Evolutionary conservation across 2,329 filamentous ascomycete species (phyloP), one percentile per base, ranked within the genome.

Genomic region (Biscogniauxia mediterranea): DNA sequence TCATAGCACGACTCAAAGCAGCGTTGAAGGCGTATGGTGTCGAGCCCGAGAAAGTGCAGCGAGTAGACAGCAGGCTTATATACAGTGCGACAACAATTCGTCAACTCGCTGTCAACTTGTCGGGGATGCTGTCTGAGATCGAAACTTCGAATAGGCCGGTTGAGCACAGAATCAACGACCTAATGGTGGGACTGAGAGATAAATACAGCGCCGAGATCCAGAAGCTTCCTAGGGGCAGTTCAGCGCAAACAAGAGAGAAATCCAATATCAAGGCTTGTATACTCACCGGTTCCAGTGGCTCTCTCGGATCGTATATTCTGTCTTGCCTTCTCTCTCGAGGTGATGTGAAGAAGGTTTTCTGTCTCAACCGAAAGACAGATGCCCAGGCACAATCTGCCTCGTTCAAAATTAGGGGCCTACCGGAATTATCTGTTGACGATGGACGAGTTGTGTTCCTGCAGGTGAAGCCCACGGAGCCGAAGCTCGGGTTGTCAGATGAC

Each of bases 1-100:
- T 68, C 3, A 59, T 60, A 25, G 66, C 69, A 7, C 66, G 68
- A 8, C 61, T 71, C 46, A 71, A 70, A 52, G 69, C 69, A 1
- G 67, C 64, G 2, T 61, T 71, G 25, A 62, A 68, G 23, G 62
- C 59, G 53, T 61, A 59, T 46, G 63, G 59, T 8, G 26, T 64
- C 21, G 38, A 46, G 6, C 2, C 61, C 0, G 66, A 69, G 9
- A 59, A 66, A n/a, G 49, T 57, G 17, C n/a, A 64, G 2, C n/a
- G 20, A 19, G 54, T 66, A 3, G 54, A 62, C 19, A 63, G 57
- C 19, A 55, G 52, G 17, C 21, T 65, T 51, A 21, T 65, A 11
- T 66, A 65, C 46, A 55, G 53, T 13, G 59, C 55, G 20, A 58
- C 59, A 17, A 65, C 63, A 0, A 55, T 65, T 51, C 55, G 52